Conservation (phyloP, 1,284 basidiomycete species). For the Cryptococcus jaspeensis region DNA sequence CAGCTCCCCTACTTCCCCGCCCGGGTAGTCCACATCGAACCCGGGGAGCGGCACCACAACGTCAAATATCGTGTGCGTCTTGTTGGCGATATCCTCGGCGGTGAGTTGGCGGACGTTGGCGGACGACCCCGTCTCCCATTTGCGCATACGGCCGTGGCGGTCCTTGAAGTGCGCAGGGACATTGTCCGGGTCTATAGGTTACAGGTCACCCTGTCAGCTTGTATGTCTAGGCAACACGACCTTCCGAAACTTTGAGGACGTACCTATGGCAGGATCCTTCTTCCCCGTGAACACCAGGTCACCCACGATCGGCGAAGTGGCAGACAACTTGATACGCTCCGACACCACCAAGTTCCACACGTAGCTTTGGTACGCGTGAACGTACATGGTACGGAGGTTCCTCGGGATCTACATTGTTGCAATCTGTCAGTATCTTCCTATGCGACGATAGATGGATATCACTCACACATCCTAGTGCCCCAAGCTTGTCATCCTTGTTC, state of each 20-base stretch:
- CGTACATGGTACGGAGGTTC: conserved; percentile 93
- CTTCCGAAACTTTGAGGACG: background rate
- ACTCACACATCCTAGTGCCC: conserved; percentile 76
- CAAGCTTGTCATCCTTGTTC: conserved; percentile 77
- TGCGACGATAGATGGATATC: background rate
- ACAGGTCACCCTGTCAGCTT: background rate
- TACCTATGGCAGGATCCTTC: conserved; percentile 19
- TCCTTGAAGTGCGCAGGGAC: conserved; percentile 15
- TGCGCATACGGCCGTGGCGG: conserved; percentile 9
- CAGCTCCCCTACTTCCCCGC: conserved; percentile 73
- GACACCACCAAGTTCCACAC: conserved; percentile 97
- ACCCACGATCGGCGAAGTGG: conserved; percentile 72
- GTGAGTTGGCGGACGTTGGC: conserved; percentile 70
- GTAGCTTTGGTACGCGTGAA: conserved; percentile 98
- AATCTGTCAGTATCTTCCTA: conserved; percentile 2
- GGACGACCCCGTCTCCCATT: conserved; percentile 41
- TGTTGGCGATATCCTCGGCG: conserved; percentile 66
- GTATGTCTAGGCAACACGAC: background rate
- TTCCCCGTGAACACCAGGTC: conserved; percentile 70
- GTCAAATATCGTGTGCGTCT: conserved; percentile 76
- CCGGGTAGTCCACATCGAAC: conserved; percentile 84
- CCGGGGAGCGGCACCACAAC: conserved; percentile 95
- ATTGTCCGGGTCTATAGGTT: conserved; percentile 4
- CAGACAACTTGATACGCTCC: conserved; percentile 81
- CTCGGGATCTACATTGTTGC: conserved; percentile 71